A percentile compares a stretch with the other conserved stretches of the same genome.
These are phyloP conservation scores for Phytopythium ostracodes DNA, from an alignment of 352 stramenopile species.

Conservation along the genomic window DNA sequence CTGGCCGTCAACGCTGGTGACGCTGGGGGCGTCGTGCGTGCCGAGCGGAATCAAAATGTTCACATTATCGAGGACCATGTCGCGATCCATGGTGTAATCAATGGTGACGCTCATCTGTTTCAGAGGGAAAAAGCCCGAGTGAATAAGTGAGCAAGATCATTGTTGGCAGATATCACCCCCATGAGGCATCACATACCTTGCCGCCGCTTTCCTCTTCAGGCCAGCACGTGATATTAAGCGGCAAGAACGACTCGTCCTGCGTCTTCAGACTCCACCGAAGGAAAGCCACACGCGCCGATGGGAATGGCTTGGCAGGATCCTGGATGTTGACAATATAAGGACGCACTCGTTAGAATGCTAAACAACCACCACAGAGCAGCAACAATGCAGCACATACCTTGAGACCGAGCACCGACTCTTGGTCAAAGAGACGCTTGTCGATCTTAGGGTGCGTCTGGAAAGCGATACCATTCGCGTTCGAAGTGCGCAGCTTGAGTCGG, in stretches of 20 bases:
- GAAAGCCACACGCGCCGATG: slow-evolving; percentile 72
- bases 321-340: slow-evolving; percentile 5
- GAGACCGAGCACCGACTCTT: slow-evolving; percentile 71
- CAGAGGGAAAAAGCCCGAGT: too few species aligned
- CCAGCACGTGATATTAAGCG: slow-evolving; percentile 87
- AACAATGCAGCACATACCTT: slow-evolving; percentile 26
- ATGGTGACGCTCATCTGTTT: slow-evolving; percentile 79
- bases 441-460: slow-evolving; percentile 88
- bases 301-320: slow-evolving; percentile 82
- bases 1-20: slow-evolving; percentile 78
- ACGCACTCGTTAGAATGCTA: background rate
- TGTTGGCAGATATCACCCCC: too few species aligned
- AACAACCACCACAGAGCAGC: background rate
- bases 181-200: slow-evolving; percentile 32
- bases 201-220: slow-evolving; percentile 78
- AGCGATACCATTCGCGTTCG: slow-evolving; percentile 60
- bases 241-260: slow-evolving; percentile 80
- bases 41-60: slow-evolving; percentile 82
- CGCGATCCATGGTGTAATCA: slow-evolving; percentile 84
- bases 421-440: slow-evolving; percentile 86
- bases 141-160: too few species aligned
- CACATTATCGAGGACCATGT: slow-evolving; percentile 88
- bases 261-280: slow-evolving; percentile 86
- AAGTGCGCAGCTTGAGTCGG: slow-evolving; percentile 69
- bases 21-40: slow-evolving; percentile 57